Percentiles rank a stretch among this genome's conserved stretches.
phyloP scores from a whole-genome alignment of 2,329 filamentous ascomycete species.

The Neurospora sp. region DNA sequence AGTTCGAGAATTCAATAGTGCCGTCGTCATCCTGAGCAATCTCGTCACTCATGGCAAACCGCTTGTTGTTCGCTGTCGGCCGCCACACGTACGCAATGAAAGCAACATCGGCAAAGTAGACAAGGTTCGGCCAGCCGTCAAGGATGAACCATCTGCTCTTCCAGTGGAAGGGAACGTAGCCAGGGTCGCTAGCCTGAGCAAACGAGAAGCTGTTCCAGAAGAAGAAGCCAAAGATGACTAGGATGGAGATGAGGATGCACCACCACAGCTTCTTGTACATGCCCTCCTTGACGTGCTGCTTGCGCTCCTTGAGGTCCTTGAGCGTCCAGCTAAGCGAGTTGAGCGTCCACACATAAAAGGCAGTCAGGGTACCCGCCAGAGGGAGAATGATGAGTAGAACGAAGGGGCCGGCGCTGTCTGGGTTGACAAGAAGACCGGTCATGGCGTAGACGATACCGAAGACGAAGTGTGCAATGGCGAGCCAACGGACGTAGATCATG shows the following conservation, averaged over 20 bases:
- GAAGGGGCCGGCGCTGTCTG: constrained; percentile 79
- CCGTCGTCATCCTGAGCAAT: constrained; percentile 97
- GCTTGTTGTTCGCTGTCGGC: constrained; percentile 89
- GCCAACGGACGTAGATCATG: constrained; percentile 86
- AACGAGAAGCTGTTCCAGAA: constrained; percentile 97
- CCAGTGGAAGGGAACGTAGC: constrained; percentile 96
- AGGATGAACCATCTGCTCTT: constrained; percentile 95
- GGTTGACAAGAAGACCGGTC: constrained; percentile 78
- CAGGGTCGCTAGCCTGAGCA: constrained; percentile 70
- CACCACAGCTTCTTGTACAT: constrained; percentile 99
- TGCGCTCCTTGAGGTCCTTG: constrained; percentile 89
- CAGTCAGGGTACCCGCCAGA: constrained; percentile 81
- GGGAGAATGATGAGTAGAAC: constrained; percentile 90
- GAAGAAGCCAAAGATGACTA: constrained; percentile 97
- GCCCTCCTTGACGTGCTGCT: constrained; percentile 81
- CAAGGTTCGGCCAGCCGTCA: constrained; percentile 93
- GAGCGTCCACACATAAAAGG: constrained; percentile 97
- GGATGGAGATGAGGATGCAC: constrained; percentile 84
- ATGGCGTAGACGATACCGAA: constrained; percentile 92
- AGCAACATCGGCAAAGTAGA: constrained; percentile 87
- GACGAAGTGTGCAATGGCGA: constrained; percentile 86
- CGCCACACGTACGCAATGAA: constrained; percentile 96
- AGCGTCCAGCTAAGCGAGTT: constrained; percentile 92
- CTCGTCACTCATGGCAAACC: constrained; percentile 99
- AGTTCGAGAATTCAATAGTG: constrained; percentile 84